A percentile compares a stretch with the other conserved stretches of the same genome.
phyloP scores from a whole-genome alignment of 2,329 filamentous ascomycete species.

The Sphaerulina vaccinii region DNA sequence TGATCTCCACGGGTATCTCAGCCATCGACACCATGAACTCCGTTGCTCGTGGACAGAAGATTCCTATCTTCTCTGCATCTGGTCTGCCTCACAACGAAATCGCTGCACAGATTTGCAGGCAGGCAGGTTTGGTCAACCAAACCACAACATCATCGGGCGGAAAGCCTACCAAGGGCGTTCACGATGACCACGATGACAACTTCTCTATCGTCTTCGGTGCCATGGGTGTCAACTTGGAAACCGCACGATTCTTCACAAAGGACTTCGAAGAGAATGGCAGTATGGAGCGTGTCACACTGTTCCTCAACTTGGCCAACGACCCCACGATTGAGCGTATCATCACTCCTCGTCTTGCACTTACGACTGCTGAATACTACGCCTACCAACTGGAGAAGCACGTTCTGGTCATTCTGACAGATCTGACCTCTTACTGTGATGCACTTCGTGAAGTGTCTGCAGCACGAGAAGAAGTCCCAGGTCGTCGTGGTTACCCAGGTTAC shows the following conservation, averaged over 20 bases:
- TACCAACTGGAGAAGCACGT: slow-evolving; percentile 99
- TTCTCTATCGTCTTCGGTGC: slow-evolving; percentile 99
- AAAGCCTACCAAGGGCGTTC: slow-evolving; percentile 77
- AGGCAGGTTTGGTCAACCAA: slow-evolving; percentile 75
- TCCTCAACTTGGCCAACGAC: slow-evolving; percentile 98
- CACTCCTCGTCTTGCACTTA: slow-evolving; percentile 94
- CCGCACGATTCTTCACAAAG: slow-evolving; percentile 93
- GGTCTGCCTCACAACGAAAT: slow-evolving; percentile 99
- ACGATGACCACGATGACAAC: slow-evolving; percentile 97
- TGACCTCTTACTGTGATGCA: slow-evolving; percentile 97
- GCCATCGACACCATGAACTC: slow-evolving; percentile 94
- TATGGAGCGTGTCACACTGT: slow-evolving; percentile 93
- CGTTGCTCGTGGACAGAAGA: slow-evolving; percentile 98
- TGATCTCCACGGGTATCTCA: slow-evolving; percentile 99
- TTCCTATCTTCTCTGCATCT: slow-evolving; percentile 96
- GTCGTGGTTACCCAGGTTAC: slow-evolving; percentile 99
- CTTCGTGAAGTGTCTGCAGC: slow-evolving; percentile 97
- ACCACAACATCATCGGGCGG: too few relatives aligned
- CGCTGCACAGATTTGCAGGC: slow-evolving; percentile 96
- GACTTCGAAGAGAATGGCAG: slow-evolving; percentile 99
- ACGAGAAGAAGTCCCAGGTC: slow-evolving; percentile 96
- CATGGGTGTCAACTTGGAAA: slow-evolving; percentile 99
- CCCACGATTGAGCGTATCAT: slow-evolving; percentile 99
- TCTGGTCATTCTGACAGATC: slow-evolving; percentile 94
- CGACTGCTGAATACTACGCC: slow-evolving; percentile 98